Conservation (phyloP, 441 rosid genomes). For the Adansonia grandidieri region DNA sequence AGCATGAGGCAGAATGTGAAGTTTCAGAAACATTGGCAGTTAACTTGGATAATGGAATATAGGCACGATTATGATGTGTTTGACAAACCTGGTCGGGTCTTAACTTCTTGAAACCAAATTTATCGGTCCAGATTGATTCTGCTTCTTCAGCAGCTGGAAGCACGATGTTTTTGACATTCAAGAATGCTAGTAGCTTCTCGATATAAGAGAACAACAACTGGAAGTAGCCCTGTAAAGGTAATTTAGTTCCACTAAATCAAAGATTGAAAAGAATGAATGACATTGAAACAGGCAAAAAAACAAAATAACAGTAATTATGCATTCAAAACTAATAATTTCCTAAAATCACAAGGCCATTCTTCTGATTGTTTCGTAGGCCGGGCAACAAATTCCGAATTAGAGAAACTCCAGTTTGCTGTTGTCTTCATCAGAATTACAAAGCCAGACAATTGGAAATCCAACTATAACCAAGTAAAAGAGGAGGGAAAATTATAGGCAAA, state of each 20-base stretch:
- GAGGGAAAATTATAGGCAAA: background rate
- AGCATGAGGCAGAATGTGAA: conserved; percentile 5
- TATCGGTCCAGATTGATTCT: conserved; percentile 84
- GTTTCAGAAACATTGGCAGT: conserved; percentile 1
- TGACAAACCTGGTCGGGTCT: conserved; percentile 64
- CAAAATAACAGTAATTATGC: background rate
- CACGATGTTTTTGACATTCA: conserved; percentile 70
- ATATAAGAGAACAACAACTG: conserved; percentile 79
- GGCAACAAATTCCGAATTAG: background rate
- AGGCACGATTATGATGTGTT: background rate
- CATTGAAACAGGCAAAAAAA: background rate
- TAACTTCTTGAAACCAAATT: conserved; percentile 76
- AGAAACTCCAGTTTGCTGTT: background rate
- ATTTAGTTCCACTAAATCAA: conserved; percentile 19
- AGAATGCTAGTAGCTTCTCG: conserved; percentile 73
- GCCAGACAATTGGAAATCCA: background rate
- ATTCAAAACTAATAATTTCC: background rate
- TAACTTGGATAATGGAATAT: background rate
- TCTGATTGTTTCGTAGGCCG: background rate
- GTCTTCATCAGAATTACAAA: background rate
- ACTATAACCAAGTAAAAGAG: background rate
- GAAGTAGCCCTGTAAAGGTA: conserved; percentile 72
- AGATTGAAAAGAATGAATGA: background rate
- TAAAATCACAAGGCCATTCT: background rate
- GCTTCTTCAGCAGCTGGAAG: conserved; percentile 95